These are phyloP conservation scores for Chytriomyces sp. DNA, from an alignment of 192 early-diverging fungal species.

Conservation along the genomic window DNA sequence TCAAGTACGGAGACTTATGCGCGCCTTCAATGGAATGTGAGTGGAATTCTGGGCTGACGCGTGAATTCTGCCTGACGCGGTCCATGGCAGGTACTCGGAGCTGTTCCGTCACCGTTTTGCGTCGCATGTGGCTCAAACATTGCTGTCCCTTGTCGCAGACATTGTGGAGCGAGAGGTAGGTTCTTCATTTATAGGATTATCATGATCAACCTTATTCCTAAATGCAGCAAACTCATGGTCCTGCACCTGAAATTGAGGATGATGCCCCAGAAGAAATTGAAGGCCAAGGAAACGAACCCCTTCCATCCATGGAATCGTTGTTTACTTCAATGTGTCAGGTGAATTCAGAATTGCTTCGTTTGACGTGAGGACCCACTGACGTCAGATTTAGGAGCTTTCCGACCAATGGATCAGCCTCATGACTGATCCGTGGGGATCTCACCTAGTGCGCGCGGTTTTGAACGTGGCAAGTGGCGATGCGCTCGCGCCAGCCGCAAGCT, in stretches of 20 bases:
- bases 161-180: constrained; percentile 75
- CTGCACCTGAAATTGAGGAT: constrained; percentile 24
- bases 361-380: background rate
- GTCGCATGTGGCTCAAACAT: constrained; percentile 84
- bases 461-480: constrained; percentile 68
- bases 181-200: background rate
- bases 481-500: constrained; percentile 45
- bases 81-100: constrained; percentile 45
- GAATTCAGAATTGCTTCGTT: constrained; percentile 18
- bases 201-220: background rate
- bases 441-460: constrained; percentile 72
- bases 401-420: constrained; percentile 56
- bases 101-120: constrained; percentile 84
- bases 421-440: constrained; percentile 74
- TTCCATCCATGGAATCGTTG: constrained; percentile 71
- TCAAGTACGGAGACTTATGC: constrained; percentile 71
- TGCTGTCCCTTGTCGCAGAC: constrained; percentile 70
- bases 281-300: constrained; percentile 37
- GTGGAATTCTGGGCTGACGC: background rate
- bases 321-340: constrained; percentile 63
- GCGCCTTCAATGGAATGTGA: constrained; percentile 51
- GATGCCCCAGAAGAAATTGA: constrained; percentile 25
- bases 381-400: constrained; percentile 6
- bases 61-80: background rate
- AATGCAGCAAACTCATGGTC: constrained; percentile 21